These are phyloP conservation scores for Camellia oleifera DNA, from an alignment of 179 eudicot species.

Conservation along the genomic window DNA sequence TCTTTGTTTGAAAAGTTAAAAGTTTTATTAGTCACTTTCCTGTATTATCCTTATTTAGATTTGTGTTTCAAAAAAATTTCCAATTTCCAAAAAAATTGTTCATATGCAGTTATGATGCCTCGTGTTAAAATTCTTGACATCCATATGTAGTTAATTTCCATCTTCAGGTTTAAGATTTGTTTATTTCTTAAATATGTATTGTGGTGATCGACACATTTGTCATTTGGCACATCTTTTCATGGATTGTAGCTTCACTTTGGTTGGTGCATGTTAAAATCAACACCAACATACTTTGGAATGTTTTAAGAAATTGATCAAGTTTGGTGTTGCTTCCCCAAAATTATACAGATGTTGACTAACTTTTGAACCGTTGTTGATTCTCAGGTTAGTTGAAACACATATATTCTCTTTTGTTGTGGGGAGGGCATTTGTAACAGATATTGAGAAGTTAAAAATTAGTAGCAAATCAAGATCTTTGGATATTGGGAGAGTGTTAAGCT, in stretches of 20 bases:
- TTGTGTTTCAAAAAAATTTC: too few species aligned
- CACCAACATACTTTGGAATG: background rate
- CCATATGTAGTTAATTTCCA: background rate
- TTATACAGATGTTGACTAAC: slow-evolving; percentile 17
- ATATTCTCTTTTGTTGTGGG: slow-evolving; percentile 99
- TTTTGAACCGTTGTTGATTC: slow-evolving; percentile 28
- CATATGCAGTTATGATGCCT: background rate
- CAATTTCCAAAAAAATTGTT: too few species aligned
- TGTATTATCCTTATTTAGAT: too few species aligned
- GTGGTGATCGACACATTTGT: background rate
- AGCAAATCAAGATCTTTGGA: slow-evolving; percentile 85
- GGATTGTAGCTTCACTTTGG: background rate
- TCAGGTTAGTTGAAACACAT: slow-evolving; percentile 99
- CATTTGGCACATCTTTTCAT: background rate
- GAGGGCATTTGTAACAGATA: slow-evolving; percentile 97
- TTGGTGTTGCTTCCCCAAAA: background rate
- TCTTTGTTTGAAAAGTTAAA: too few species aligned
- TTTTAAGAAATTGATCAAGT: background rate
- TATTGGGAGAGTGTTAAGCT: slow-evolving; percentile 57
- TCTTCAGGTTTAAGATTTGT: background rate
- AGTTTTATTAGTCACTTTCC: too few species aligned
- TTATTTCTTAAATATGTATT: background rate
- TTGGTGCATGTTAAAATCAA: background rate
- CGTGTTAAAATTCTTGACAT: background rate
- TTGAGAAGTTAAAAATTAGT: slow-evolving; percentile 88